phyloP scores from a whole-genome alignment of 345 rosid genomes.

The Erucastrum elatum region DNA sequence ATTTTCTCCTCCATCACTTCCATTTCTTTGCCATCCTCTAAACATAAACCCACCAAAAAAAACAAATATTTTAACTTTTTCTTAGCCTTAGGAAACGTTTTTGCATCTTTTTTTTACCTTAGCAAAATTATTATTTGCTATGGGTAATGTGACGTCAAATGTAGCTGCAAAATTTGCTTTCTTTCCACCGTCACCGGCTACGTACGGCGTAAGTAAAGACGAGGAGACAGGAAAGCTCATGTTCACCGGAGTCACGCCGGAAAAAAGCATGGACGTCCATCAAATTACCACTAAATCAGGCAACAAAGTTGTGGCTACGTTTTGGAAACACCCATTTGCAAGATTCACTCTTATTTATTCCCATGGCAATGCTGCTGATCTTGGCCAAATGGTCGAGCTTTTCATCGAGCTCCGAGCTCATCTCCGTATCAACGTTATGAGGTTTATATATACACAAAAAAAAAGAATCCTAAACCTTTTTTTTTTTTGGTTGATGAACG shows the following conservation, averaged over 20 bases:
- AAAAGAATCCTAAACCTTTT: not conserved
- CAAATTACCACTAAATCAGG: conserved; percentile 72
- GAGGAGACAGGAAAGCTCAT: conserved; percentile 59
- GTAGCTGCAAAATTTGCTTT: conserved; percentile 97
- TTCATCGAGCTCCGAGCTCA: conserved; percentile 95
- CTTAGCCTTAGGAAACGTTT: not conserved
- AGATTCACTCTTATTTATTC: conserved; percentile 85
- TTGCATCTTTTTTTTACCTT: not conserved
- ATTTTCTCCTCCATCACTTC: conserved; percentile 7
- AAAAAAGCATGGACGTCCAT: conserved; percentile 80
- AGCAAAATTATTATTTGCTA: conserved; percentile 17
- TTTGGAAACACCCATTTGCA: conserved; percentile 94
- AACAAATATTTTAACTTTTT: not conserved
- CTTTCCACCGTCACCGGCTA: conserved; percentile 88
- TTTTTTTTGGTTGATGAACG: not conserved
- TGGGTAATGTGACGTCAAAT: conserved; percentile 90
- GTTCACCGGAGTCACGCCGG: conserved; percentile 66
- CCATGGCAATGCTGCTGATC: conserved; percentile 71
- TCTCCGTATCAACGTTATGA: conserved; percentile 82
- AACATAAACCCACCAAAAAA: conserved; percentile 27
- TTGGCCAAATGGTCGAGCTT: conserved; percentile 61
- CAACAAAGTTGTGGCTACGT: conserved; percentile 74
- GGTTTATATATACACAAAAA: conserved; percentile 48
- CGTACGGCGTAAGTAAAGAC: conserved; percentile 64
- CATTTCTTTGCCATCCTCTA: not conserved